Percentiles rank a stretch among this genome's conserved stretches.
Evolutionary conservation across 495 filamentous ascomycete species (phyloP).

Genomic region (Xylaria cubensis): DNA sequence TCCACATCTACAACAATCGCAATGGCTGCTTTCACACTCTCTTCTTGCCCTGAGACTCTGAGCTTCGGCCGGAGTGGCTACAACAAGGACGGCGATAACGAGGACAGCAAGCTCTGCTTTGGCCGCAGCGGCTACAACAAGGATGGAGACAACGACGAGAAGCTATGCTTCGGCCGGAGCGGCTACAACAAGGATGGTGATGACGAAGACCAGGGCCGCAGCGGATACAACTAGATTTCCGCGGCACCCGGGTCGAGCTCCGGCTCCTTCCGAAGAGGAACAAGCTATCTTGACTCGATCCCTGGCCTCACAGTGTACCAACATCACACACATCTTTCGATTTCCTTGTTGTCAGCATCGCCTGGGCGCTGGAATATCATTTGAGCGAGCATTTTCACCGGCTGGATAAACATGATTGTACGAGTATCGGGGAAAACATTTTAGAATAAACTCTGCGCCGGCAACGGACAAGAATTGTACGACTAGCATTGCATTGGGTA

Average conservation of each 20-base stretch:
- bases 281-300: neutral
- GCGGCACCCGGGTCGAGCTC: neutral
- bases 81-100: slow-evolving; percentile 49
- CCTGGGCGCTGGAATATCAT: slow-evolving; percentile 28
- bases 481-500: slow-evolving; percentile 20
- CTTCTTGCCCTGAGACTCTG: slow-evolving; percentile 22
- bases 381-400: slow-evolving; percentile 33
- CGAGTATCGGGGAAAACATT: slow-evolving; percentile 24
- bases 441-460: slow-evolving; percentile 30
- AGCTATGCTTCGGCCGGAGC: slow-evolving; percentile 51
- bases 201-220: slow-evolving; percentile 25
- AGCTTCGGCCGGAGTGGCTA: slow-evolving; percentile 64
- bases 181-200: slow-evolving; percentile 52
- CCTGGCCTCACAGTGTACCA: slow-evolving; percentile 26
- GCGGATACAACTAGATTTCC: slow-evolving; percentile 27
- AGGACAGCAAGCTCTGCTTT: slow-evolving; percentile 44
- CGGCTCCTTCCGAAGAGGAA: slow-evolving; percentile 22
- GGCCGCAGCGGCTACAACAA: slow-evolving; percentile 60
- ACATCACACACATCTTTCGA: slow-evolving; percentile 11
- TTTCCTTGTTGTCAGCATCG: slow-evolving; percentile 35
- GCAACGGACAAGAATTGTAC: slow-evolving; percentile 23
- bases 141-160: slow-evolving; percentile 47
- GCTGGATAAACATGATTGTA: slow-evolving; percentile 36
- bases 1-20: slow-evolving; percentile 21
- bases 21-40: slow-evolving; percentile 26